Percentiles rank a stretch among this genome's conserved stretches.
Evolutionary conservation across 1,284 basidiomycete species (phyloP).

Genomic region (Malassezia sympodialis): DNA sequence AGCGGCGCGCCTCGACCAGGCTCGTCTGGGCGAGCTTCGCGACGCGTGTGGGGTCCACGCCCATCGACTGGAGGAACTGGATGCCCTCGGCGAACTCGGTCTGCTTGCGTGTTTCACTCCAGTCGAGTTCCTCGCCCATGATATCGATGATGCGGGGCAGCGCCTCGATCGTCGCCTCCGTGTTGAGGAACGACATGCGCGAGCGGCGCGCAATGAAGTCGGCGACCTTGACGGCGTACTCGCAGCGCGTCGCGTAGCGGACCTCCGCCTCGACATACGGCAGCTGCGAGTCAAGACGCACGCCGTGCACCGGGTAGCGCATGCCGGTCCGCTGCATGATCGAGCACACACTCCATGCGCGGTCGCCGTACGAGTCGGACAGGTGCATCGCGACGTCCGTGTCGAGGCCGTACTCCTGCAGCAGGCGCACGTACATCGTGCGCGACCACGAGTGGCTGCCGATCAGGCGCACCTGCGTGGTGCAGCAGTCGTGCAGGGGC

Average conservation of each 20-base stretch:
- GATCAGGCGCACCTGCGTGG: conserved; percentile 69
- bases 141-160: conserved; percentile 80
- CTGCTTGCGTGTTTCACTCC: conserved; percentile 58
- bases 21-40: conserved; percentile 26
- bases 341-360: conserved; percentile 84
- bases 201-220: conserved; percentile 88
- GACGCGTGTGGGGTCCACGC: conserved; percentile 38
- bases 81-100: conserved; percentile 49
- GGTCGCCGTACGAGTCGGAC: conserved; percentile 86
- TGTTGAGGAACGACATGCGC: conserved; percentile 84
- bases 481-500: conserved; percentile 59
- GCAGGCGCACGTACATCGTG: conserved; percentile 93
- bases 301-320: conserved; percentile 75
- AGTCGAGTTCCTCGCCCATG: conserved; percentile 75
- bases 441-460: conserved; percentile 90
- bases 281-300: conserved; percentile 64
- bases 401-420: conserved; percentile 72
- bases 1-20: conserved; percentile 30
- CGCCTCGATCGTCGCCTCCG: conserved; percentile 70
- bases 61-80: conserved; percentile 49
- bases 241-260: conserved; percentile 75
- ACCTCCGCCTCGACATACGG: conserved; percentile 91
- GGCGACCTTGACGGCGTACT: conserved; percentile 79
- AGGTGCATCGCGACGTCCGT: conserved; percentile 87
- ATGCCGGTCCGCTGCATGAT: conserved; percentile 68